Conservation (phyloP, 2,329 filamentous ascomycete genomes). For the Nemania serpens region DNA sequence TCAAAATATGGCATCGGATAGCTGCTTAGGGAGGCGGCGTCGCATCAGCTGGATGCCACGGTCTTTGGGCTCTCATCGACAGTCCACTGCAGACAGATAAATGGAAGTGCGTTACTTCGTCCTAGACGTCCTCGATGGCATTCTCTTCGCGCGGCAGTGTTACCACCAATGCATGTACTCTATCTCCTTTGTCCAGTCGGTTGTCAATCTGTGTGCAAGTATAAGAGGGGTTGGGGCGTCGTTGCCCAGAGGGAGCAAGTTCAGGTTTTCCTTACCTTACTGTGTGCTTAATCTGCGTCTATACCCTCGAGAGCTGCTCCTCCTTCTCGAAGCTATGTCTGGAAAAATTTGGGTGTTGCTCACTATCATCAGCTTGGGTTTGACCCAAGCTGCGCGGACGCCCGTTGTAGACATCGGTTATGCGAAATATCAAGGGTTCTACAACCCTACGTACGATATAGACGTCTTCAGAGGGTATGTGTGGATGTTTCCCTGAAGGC, state of each 20-base stretch:
- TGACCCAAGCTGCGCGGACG: conserved; percentile 20
- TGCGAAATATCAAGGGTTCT: conserved; percentile 49
- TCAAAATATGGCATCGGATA: neutral
- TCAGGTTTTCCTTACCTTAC: neutral
- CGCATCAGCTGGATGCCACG: neutral
- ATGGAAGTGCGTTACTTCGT: neutral
- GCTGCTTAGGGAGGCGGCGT: conserved; percentile 4
- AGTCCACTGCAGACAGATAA: neutral
- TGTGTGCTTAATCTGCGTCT: neutral
- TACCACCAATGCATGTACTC: neutral
- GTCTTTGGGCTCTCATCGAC: neutral
- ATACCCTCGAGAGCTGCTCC: too few relatives aligned
- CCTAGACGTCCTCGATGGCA: neutral
- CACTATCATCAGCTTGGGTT: conserved; percentile 5
- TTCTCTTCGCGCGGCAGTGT: conserved; percentile 8
- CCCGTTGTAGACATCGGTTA: conserved; percentile 51
- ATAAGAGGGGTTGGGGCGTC: neutral
- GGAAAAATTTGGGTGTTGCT: conserved; percentile 7
- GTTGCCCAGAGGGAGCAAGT: neutral
- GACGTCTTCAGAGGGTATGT: conserved; percentile 53
- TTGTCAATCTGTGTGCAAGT: conserved; percentile 1
- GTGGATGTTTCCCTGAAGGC: neutral
- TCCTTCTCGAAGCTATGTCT: conserved; percentile 7
- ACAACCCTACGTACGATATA: conserved; percentile 45
- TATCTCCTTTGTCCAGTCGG: conserved; percentile 9